Conservation (phyloP, 371 early-diverging fungal species). For the Mucor saturninus region DNA sequence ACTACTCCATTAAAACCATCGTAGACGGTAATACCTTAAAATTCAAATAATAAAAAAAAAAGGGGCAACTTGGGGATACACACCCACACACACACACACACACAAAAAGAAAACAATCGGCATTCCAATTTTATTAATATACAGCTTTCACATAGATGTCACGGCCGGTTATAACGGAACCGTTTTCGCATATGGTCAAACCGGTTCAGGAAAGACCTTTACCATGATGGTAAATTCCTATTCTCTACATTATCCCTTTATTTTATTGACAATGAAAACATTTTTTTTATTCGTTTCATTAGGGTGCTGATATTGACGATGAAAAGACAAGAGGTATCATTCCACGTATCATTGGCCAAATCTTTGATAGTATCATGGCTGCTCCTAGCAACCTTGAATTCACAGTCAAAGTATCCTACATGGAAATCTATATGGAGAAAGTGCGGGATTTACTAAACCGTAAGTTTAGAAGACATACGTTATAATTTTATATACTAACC, state of each 20-base stretch:
- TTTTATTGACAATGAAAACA: not conserved
- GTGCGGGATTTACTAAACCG: constrained; percentile 94
- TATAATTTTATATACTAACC: not conserved
- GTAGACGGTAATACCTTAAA: constrained; percentile 76
- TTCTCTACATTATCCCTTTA: not conserved
- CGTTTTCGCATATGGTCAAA: constrained; percentile 98
- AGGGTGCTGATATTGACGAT: constrained; percentile 92
- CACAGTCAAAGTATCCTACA: constrained; percentile 90
- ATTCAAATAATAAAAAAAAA: not conserved
- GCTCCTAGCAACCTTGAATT: constrained; percentile 88
- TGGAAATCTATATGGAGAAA: constrained; percentile 99
- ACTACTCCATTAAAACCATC: constrained; percentile 87
- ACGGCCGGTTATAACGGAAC: constrained; percentile 92
- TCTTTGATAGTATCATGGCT: constrained; percentile 83
- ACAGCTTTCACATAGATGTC: constrained; percentile 47
- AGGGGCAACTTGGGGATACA: not conserved
- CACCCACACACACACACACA: no score
- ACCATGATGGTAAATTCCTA: constrained; percentile 84
- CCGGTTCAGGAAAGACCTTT: constrained; percentile 97
- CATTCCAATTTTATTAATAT: not conserved
- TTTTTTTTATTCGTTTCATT: constrained; percentile 37
- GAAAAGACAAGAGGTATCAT: constrained; percentile 90
- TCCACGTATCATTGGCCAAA: constrained; percentile 88
- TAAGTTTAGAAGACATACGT: constrained; percentile 34
- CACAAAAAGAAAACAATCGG: no score